Base-by-base conservation (phyloP, 331 rosid genomes). In the Cydonia oblonga region DNA sequence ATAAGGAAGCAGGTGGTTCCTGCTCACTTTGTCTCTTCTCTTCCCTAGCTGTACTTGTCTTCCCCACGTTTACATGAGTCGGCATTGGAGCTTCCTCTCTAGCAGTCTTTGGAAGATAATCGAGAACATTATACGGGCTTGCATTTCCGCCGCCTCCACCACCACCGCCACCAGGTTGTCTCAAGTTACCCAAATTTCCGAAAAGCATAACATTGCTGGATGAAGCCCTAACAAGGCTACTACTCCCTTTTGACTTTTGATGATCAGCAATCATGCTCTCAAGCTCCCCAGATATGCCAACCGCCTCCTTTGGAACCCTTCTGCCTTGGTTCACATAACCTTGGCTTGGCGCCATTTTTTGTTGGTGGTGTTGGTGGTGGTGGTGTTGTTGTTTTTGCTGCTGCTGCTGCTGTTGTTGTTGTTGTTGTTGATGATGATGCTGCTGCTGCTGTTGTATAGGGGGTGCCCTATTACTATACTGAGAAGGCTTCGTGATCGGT, bases 251-350 rank as follows among this genome's bases (percentile, higher is more conserved):
- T 2, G 79, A 16, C 52, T 85, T 89, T 53, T 86, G 96, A 66
- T 85, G 87, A 78, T 89, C 97, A 12, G 73, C 9, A 40, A 92
- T 73, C 84, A 89, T 85, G 75, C 79, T 76, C 11, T 92, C 96
- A 9, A 92, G 96, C 86, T 92, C 97, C 6, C 92, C 97, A 0
- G 96, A 89, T 7, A 92, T 79, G 8, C 95, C 89, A 69, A 84
- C 7, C 53, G 88, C 89, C 51, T 92, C 97, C 76, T 71, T 83
- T 1, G 92, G 92, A 3, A 92, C 92, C 81, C 59, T 88, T 78
- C 80, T 82, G 16, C 89, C 93, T 29, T 79, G 87, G 75, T 80
- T 82, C 11, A 79, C 92, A 65, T 91, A 84, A 35, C 78, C 82
- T 42, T 82, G 83, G 23, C 80, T 66, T 2, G 85, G 59, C 25